Base-by-base conservation (phyloP, 139 green algal genomes). In the Tetradesmus lagerheimii region DNA sequence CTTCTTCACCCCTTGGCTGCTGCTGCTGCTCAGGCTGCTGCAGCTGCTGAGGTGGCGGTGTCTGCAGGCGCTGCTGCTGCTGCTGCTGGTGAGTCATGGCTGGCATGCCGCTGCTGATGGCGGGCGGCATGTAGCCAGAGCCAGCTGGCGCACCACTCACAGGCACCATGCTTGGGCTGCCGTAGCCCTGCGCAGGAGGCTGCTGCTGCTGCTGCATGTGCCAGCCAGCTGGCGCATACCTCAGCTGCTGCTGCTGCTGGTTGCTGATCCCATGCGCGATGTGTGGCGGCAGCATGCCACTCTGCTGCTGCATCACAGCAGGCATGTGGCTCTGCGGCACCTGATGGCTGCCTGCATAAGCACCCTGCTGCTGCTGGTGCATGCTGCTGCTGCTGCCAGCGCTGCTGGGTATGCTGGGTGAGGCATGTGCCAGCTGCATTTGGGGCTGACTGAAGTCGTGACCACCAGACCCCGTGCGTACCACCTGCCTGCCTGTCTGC, bases 321-420 rank as follows among this genome's bases (percentile, higher is more conserved):
- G 67, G n/a, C n/a, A 38, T 31, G 16, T 71, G 23, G 57, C 23
- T 71, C 23, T 71, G 57, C 23, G 20, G 57, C 57, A 71, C 23
- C 57, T 71, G 57, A 9, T 71, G 57, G 57, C 57, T 71, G 57
- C 57, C 57, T 31, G 57, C 57, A 71, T 31, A 71, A 23, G 20
- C 57, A 71, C 20, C 16, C 71, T 77, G 66, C 66, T 79, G 71
- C 71, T 79, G 71, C 71, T 79, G 71, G 57, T 71, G 57, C 57
- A 31, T 71, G 57, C 57, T 71, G 57, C 57, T 71, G 23, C 57
- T 71, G 57, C 57, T 71, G 25, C 57, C 57, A 71, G 57, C 57
- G 25, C 57, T 71, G 57, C 57, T 71, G n/a, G 57, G 57, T n/a
- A 71, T 31, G 57, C 57, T 71, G 57, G 57, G 57, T 71, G 57